Percentiles rank a stretch among this genome's conserved stretches.
phyloP scores from a whole-genome alignment of 176 grass and related monocot species.

The Saccharum officinarum region DNA sequence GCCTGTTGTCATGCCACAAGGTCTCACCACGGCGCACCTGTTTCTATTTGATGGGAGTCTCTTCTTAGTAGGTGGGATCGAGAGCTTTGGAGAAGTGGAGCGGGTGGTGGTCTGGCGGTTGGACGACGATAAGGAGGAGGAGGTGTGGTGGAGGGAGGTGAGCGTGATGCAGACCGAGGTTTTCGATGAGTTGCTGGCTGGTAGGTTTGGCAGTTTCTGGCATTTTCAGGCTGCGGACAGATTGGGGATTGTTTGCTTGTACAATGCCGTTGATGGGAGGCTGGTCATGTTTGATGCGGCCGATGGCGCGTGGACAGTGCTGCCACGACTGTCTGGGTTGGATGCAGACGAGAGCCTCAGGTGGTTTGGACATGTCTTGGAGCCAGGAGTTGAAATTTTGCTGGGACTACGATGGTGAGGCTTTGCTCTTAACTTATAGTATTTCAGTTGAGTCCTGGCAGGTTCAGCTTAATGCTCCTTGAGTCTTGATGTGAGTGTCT shows the following conservation, averaged over 20 bases:
- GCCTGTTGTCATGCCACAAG: constrained; percentile 34
- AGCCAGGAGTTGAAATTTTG: constrained; percentile 33
- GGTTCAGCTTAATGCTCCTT: background rate
- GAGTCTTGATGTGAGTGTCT: background rate
- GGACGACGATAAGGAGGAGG: background rate
- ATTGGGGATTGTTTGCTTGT: constrained; percentile 56
- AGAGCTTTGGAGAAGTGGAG: constrained; percentile 22
- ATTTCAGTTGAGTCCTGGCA: background rate
- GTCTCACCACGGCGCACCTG: constrained; percentile 31
- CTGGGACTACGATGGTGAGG: background rate
- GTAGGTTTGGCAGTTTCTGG: constrained; percentile 37
- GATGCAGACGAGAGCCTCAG: background rate
- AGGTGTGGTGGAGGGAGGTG: constrained; percentile 26
- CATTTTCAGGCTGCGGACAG: constrained; percentile 41
- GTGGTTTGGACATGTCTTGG: constrained; percentile 69
- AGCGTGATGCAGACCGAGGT: constrained; percentile 28
- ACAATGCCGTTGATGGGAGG: constrained; percentile 36
- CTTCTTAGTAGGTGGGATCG: constrained; percentile 49
- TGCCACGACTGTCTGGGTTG: constrained; percentile 19
- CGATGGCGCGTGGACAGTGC: constrained; percentile 17
- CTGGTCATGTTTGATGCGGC: constrained; percentile 57
- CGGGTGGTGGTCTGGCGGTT: constrained; percentile 41
- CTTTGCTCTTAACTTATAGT: constrained; percentile 6
- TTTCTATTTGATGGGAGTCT: constrained; percentile 39
- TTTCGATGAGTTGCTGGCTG: constrained; percentile 40